Evolutionary conservation across 106 monocot species (phyloP).

Genomic region (Apostasia shenzhenica): DNA sequence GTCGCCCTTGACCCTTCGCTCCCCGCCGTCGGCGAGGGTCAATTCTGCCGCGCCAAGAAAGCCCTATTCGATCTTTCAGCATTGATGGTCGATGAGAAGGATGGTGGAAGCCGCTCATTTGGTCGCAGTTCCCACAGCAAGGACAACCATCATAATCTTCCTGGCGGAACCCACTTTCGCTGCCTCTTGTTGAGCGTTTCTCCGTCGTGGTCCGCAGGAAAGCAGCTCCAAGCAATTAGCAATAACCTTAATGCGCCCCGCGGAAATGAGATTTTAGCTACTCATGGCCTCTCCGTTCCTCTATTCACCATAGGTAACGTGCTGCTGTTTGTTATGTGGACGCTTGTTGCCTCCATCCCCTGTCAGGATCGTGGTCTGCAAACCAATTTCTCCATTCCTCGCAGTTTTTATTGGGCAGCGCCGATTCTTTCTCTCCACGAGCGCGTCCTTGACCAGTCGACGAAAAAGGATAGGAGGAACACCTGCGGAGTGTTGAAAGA

Average conservation of each 20-base stretch:
- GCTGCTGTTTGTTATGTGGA: conserved; percentile 30
- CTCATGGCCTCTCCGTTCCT: no score
- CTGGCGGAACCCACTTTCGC: conserved; percentile 10
- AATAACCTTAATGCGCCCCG: no score
- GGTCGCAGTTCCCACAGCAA: not conserved
- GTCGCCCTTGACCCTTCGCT: conserved; percentile 3
- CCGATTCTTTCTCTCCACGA: conserved; percentile 10
- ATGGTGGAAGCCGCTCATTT: not conserved
- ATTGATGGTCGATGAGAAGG: conserved; percentile 43
- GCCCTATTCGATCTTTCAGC: conserved; percentile 49
- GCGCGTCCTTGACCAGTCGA: conserved; percentile 7
- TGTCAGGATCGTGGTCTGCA: conserved; percentile 38
- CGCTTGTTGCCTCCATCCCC: conserved; percentile 27
- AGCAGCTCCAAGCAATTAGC: no score
- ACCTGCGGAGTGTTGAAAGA: conserved; percentile 19
- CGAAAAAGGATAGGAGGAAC: conserved; percentile 20
- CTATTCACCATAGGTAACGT: not conserved
- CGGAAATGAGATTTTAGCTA: no score
- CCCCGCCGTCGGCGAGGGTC: conserved; percentile 35
- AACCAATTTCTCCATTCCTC: conserved; percentile 16
- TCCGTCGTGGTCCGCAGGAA: no score
- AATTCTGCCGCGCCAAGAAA: conserved; percentile 42
- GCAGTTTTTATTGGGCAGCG: conserved; percentile 7
- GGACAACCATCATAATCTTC: no score
- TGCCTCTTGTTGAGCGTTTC: conserved; percentile 5